phyloP scores from a whole-genome alignment of 2,329 filamentous ascomycete species.

The Sordariomycetes sp. region DNA sequence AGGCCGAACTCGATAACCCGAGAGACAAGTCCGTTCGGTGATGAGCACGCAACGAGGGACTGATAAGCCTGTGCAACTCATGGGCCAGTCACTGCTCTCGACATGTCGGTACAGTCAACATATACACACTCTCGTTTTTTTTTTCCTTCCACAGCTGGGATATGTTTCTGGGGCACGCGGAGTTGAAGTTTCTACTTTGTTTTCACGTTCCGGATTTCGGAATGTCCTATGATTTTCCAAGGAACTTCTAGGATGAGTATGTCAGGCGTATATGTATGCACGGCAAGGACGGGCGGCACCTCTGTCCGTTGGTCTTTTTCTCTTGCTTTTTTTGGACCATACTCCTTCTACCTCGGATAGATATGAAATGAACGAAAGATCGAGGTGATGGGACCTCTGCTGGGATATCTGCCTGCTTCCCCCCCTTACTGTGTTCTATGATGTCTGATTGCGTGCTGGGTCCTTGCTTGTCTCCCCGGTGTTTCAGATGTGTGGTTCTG shows the following conservation, averaged over 20 bases:
- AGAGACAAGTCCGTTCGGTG: slow-evolving; percentile 41
- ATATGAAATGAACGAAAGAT: slow-evolving; percentile 1
- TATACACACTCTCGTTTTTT: neutral
- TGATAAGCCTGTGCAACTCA: slow-evolving; percentile 11
- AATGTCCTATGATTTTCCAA: neutral
- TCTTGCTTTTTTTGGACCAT: neutral
- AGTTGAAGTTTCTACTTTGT: slow-evolving; percentile 2
- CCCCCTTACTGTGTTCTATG: neutral
- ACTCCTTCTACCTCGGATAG: neutral
- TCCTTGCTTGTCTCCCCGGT: too few species aligned
- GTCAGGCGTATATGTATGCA: neutral
- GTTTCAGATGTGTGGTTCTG: too few species aligned
- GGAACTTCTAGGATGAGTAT: neutral
- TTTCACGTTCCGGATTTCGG: neutral
- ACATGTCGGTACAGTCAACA: neutral
- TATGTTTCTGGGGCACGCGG: neutral
- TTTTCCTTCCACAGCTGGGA: slow-evolving; percentile 1
- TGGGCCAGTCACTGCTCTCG: neutral
- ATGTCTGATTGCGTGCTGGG: too few species aligned
- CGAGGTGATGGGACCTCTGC: neutral
- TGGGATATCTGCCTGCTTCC: neutral
- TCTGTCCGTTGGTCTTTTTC: neutral
- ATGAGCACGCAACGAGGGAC: slow-evolving; percentile 46
- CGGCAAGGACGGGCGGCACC: neutral
- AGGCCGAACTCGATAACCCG: slow-evolving; percentile 16